Base-by-base conservation (phyloP, 768 basidiomycete species). In the Chlorophyllum brunneum region DNA sequence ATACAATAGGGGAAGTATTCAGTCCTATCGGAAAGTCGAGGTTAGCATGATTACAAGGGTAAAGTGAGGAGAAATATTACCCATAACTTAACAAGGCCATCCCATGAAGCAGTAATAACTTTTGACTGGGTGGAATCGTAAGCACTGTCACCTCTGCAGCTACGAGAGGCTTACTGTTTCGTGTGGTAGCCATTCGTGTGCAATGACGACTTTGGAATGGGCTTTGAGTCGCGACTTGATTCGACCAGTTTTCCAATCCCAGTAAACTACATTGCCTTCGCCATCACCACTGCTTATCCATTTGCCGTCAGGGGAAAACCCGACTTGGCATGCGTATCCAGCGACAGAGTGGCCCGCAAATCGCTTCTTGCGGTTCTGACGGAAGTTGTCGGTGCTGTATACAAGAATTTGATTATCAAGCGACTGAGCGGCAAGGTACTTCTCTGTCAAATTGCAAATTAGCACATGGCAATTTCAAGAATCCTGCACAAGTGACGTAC, bases 241-340 rank as follows among this genome's bases (percentile, higher is more conserved):
- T 57, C 92, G 83, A 1, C 94, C 91, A n/a, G 87, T 95, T 72
- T 97, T 98, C 91, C 92, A 99, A 67, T 98, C 97, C 97, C 97
- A 99, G 69, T 98, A 95, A 2, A 98, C 89, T 37, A 99, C 78
- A 66, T 97, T 94, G 7, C 97, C 97, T 59, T 87, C 85, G 8
- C 91, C 90, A 62, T 98, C 95, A 24, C 97, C 97, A 54, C 92
- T 95, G 62, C 92, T 95, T 61, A 99, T 89, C 89, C 93, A 98
- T 68, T 93, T 92, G 2, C 97, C 97, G 65, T 99, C 97, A 1
- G 97, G 94, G 15, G 95, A 97, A 71, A 99, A 99, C 23, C 92
- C 95, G 27, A 98, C 86, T 63, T 94, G 89, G 65, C 94, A 97
- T 2, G 97, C 97, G 67, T 98, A 98, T 10, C 97, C 97, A 5